phyloP scores from a whole-genome alignment of 73 alveolate genomes.

The Blepharisma japonicum region DNA sequence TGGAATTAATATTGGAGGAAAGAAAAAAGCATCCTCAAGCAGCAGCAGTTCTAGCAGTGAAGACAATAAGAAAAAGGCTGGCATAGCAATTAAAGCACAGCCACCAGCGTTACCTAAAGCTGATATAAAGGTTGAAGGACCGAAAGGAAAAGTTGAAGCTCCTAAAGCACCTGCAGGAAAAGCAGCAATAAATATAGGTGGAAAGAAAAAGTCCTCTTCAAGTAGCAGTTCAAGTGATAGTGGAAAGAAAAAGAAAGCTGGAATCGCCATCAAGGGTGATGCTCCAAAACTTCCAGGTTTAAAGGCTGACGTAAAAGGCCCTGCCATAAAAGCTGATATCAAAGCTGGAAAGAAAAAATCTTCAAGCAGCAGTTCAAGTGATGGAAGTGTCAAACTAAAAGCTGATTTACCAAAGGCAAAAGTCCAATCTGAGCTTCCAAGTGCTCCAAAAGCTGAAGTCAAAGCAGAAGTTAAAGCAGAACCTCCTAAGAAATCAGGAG shows the following conservation, averaged over 20 bases:
- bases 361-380: slow-evolving; percentile 2
- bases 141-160: too few relatives aligned
- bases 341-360: background rate
- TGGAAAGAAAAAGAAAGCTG: slow-evolving; percentile 17
- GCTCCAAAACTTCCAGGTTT: background rate
- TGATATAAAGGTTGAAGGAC: too few relatives aligned
- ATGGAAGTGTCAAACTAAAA: background rate
- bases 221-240: background rate
- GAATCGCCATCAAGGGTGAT: background rate
- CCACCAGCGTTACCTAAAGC: background rate
- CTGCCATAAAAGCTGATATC: background rate
- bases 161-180: too few relatives aligned
- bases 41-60: background rate
- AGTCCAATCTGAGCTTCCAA: background rate
- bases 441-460: slow-evolving; percentile 19
- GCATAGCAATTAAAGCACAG: background rate
- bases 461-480: too few relatives aligned
- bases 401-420: background rate
- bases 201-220: background rate
- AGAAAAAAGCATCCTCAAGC: background rate
- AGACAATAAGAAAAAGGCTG: background rate
- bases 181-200: background rate
- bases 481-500: too few relatives aligned
- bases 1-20: background rate
- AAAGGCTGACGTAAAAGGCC: slow-evolving; percentile 4